Conservation (phyloP, 805 yeast species). For the Metschnikowia sp. region DNA sequence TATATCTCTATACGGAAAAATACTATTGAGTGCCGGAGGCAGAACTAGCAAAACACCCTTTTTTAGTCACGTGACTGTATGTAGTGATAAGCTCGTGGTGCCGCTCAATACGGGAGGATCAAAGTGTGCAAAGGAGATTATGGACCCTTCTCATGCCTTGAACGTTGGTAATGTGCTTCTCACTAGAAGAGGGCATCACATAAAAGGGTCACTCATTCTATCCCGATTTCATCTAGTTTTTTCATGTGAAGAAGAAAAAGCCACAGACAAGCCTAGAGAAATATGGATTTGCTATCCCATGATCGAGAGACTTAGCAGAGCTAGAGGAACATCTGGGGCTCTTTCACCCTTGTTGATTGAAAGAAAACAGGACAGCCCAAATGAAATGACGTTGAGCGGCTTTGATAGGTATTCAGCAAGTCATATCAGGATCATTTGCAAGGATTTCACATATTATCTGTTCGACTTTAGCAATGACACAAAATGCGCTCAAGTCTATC, state of each 20-base stretch:
- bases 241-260: conserved; percentile 21
- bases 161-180: conserved; percentile 39
- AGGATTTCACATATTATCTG: conserved; percentile 80
- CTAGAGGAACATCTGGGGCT: conserved; percentile 46
- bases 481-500: conserved; percentile 68
- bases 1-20: too few species aligned
- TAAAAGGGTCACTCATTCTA: conserved; percentile 35
- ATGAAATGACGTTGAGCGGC: conserved; percentile 5
- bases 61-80: too few species aligned
- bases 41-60: too few species aligned
- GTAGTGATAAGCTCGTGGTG: too few species aligned
- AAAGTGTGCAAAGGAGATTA: conserved; percentile 5
- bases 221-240: conserved; percentile 40
- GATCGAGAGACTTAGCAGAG: conserved; percentile 57
- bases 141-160: conserved; percentile 28
- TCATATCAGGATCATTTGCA: conserved; percentile 68
- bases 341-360: not conserved
- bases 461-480: conserved; percentile 63
- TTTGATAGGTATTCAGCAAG: conserved; percentile 43
- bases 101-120: not conserved
- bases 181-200: conserved; percentile 36
- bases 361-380: too few species aligned
- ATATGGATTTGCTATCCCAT: conserved; percentile 92
- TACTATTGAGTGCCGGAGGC: too few species aligned
- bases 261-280: conserved; percentile 45